Conservation (phyloP, 352 stramenopile genomes). For the Pythium coloratum region DNA sequence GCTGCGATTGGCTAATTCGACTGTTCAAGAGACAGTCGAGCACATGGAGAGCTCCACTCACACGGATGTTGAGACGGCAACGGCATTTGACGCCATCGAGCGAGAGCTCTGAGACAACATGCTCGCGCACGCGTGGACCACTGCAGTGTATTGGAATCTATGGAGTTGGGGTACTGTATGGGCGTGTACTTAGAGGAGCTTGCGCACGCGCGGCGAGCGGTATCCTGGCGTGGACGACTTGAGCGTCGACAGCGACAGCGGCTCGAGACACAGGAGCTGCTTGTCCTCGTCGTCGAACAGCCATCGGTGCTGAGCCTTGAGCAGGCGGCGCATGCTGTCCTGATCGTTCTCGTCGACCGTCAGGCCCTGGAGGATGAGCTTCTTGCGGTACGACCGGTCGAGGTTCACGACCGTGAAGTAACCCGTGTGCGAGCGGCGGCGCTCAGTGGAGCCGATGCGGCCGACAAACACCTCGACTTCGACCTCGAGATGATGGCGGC, state of each 20-base stretch:
- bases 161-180: not conserved
- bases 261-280: slow-evolving; percentile 54
- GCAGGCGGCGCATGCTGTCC: slow-evolving; percentile 58
- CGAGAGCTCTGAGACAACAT: not conserved
- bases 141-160: not conserved
- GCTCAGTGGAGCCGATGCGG: slow-evolving; percentile 44
- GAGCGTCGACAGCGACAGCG: slow-evolving; percentile 42
- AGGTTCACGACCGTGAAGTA: slow-evolving; percentile 75
- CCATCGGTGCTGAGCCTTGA: slow-evolving; percentile 76
- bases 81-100: not conserved
- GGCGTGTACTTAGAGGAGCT: slow-evolving; percentile 17
- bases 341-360: slow-evolving; percentile 61
- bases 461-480: slow-evolving; percentile 73
- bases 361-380: slow-evolving; percentile 56
- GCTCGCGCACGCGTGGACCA: not conserved
- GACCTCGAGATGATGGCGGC: slow-evolving; percentile 67
- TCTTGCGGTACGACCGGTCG: slow-evolving; percentile 53
- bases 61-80: slow-evolving; percentile 11
- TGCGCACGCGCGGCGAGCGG: slow-evolving; percentile 9
- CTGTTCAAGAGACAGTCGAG: slow-evolving; percentile 19
- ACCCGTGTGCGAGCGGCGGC: slow-evolving; percentile 61
- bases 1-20: slow-evolving; percentile 15
- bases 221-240: slow-evolving; percentile 13
- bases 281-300: slow-evolving; percentile 69
- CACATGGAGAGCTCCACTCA: not conserved